A percentile compares a stretch with the other conserved stretches of the same genome.
Evolutionary conservation across 495 filamentous ascomycete species (phyloP).

Genomic region (Penicillium subrubescens): DNA sequence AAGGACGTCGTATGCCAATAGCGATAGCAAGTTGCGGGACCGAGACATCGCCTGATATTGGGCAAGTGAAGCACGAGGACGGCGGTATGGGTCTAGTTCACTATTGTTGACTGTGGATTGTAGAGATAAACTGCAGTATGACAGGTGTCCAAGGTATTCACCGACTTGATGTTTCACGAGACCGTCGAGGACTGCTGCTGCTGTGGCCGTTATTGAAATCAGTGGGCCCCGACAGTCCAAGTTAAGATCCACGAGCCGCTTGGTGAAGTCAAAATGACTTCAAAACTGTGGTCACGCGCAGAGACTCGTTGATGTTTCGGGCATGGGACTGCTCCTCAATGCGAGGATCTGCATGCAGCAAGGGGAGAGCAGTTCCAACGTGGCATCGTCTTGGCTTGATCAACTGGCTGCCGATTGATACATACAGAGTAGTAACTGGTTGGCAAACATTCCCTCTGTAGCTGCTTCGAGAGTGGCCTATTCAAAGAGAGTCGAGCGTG

Average conservation of each 20-base stretch:
- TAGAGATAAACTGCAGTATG: not conserved
- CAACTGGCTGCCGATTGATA: not conserved
- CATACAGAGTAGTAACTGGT: not conserved
- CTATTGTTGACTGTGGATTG: too few species aligned
- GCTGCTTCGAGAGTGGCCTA: not conserved
- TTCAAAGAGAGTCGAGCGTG: too few species aligned
- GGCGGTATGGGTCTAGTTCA: not conserved
- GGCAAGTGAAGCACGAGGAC: not conserved
- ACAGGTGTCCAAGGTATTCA: not conserved
- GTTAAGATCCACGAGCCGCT: constrained; percentile 1
- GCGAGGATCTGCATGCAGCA: constrained; percentile 21
- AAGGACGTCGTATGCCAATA: not conserved
- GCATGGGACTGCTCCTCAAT: not conserved
- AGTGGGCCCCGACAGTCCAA: not conserved
- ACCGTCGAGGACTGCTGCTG: not conserved
- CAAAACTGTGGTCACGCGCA: not conserved
- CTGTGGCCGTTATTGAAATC: not conserved
- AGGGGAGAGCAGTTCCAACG: constrained; percentile 20
- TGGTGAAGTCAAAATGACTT: constrained; percentile 4
- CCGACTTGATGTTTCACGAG: not conserved
- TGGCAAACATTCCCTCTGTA: not conserved
- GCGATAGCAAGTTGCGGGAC: not conserved
- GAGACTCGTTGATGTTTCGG: not conserved
- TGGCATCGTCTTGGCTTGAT: constrained; percentile 17
- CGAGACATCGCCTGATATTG: constrained; percentile 6